Evolutionary conservation across 2,329 filamentous ascomycete genomes (phyloP), one percentile per base, ranked within the genome.

Genomic region (Pseudogymnoascus sp.): DNA sequence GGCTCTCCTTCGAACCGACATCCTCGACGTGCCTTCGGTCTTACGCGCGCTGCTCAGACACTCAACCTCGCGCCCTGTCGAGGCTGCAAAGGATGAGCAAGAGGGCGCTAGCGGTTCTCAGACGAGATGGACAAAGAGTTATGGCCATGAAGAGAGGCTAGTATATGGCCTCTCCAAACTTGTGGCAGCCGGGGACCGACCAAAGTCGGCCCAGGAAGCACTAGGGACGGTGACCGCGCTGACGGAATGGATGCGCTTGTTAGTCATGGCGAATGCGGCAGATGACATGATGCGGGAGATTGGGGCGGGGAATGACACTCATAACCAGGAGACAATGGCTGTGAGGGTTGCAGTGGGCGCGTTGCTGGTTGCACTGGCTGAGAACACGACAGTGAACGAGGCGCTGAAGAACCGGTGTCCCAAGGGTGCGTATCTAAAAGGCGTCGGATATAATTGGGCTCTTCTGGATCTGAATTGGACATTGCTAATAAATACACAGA

Each of bases 291-390:
- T 72, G 54, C 58, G 69, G 38, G 61, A 63, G 7, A 60, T 84
- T 62, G 75, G 76, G 5, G 72, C 77, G 38, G 66, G 78, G 57
- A 76, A 77, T 57, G 74, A 72, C 41, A 75, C 76, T 1, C 78
- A 78, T 58, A 72, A 75, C 0, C 75, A 77, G 18, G 78, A 86
- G 33, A 85, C 87, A 58, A 81, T 86, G 75, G 83, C 80, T 47
- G 78, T 86, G 1, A 79, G 84, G 18, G 82, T 85, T 50, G 86
- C 84, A 0, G 81, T 90, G 63, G 82, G 86, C 2, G 81, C 86
- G 69, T 75, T 90, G 16, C 73, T 88, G 5, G 74, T 88, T 57
- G 80, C 82, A 0, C 75, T 88, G 9, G 80, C 82, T 60, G 86
- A 89, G 64, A 87, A 86, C 65, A 73, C 74, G 3, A 74, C 76